phyloP scores from a whole-genome alignment of 129 eudicot genomes.

The Lactuca saligna region DNA sequence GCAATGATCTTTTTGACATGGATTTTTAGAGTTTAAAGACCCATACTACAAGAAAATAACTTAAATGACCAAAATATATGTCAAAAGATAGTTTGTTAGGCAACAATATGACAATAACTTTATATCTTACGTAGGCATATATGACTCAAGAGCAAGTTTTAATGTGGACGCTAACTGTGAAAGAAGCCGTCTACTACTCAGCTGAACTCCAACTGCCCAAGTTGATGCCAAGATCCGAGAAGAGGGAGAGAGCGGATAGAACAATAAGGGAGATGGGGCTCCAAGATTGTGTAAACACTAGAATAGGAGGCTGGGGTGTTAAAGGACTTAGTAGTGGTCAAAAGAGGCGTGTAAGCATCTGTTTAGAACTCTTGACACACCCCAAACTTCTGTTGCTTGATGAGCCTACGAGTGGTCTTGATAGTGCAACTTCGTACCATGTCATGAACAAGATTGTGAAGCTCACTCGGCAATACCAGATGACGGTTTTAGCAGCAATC shows the following conservation, averaged over 20 bases:
- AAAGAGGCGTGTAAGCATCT: conserved; percentile 70
- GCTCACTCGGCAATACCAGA: conserved; percentile 38
- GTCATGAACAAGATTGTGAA: conserved; percentile 58
- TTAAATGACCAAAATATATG: no score
- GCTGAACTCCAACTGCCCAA: conserved; percentile 75
- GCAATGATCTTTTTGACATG: no score
- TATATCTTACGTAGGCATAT: conserved; percentile 48
- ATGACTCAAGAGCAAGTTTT: conserved; percentile 3
- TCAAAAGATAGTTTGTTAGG: background rate
- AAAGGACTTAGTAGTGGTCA: conserved; percentile 76
- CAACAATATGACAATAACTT: background rate
- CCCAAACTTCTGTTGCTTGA: conserved; percentile 73
- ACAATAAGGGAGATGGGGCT: conserved; percentile 61
- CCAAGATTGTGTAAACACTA: conserved; percentile 55
- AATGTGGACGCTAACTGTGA: conserved; percentile 62
- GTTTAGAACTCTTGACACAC: conserved; percentile 14
- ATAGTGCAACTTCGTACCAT: conserved; percentile 72
- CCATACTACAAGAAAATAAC: no score
- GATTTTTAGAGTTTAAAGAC: no score
- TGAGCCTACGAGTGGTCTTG: conserved; percentile 86
- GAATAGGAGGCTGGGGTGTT: conserved; percentile 69
- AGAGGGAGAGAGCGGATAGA: no score
- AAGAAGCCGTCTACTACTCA: conserved; percentile 75
- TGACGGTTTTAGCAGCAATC: no score
- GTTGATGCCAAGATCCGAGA: conserved; percentile 38